A percentile compares a stretch with the other conserved stretches of the same genome.
phyloP scores from a whole-genome alignment of 2,329 filamentous ascomycete genomes.

The Trichoderma hamatum region DNA sequence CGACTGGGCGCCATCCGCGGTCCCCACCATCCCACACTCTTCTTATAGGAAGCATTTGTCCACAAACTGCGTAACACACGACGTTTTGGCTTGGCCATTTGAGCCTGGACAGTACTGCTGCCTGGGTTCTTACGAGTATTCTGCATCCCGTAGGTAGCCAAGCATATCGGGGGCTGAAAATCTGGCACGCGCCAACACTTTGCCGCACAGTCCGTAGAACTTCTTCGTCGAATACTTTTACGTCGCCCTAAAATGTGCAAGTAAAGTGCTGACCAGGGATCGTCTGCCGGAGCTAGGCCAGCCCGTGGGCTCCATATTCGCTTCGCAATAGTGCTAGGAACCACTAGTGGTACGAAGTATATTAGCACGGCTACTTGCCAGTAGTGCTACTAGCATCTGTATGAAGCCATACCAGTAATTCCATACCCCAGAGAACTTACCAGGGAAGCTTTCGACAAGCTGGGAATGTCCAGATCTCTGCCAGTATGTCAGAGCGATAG shows the following conservation, averaged over 20 bases:
- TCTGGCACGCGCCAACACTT: not conserved
- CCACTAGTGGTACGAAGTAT: not conserved
- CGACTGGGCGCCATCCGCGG: slow-evolving; percentile 1
- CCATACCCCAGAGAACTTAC: not conserved
- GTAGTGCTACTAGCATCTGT: not conserved
- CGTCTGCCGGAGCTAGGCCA: slow-evolving; percentile 17
- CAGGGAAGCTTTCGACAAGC: not conserved
- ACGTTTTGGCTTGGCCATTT: not conserved
- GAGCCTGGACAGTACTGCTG: not conserved
- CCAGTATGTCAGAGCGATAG: not conserved
- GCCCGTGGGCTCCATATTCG: not conserved
- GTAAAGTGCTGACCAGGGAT: slow-evolving; percentile 19
- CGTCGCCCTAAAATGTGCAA: slow-evolving; percentile 4
- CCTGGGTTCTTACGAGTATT: not conserved
- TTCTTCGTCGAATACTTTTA: not conserved
- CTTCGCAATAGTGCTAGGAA: not conserved
- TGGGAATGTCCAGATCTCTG: not conserved
- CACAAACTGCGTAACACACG: not conserved
- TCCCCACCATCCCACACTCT: slow-evolving; percentile 11
- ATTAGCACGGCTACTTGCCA: not conserved
- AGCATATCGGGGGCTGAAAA: not conserved
- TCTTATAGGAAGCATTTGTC: not conserved
- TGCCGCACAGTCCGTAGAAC: not conserved
- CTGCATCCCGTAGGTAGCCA: not conserved
- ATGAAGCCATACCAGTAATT: not conserved